Conservation (phyloP, 805 yeast genomes). For the Suhomyces canberraensis region DNA sequence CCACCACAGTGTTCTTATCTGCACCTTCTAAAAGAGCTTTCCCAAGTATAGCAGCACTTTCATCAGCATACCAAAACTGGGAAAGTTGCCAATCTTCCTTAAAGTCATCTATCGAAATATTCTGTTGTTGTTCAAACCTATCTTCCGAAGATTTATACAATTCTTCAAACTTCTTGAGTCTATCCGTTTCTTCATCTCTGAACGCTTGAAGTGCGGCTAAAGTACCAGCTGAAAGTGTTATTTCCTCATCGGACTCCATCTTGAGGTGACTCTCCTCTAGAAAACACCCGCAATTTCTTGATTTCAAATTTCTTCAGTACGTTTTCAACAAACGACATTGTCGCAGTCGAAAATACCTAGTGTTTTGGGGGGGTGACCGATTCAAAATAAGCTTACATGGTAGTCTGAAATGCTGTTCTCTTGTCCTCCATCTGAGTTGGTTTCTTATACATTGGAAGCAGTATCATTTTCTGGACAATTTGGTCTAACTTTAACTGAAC, state of each 20-base stretch:
- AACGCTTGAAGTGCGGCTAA: conserved; percentile 63
- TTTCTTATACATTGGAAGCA: conserved; percentile 20
- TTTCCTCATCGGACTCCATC: conserved; percentile 43
- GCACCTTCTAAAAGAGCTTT: conserved; percentile 76
- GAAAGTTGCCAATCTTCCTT: conserved; percentile 93
- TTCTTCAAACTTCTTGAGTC: conserved; percentile 53
- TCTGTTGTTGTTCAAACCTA: conserved; percentile 33
- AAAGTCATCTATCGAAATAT: conserved; percentile 64
- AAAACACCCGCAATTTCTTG: too few species aligned
- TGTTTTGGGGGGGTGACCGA: too few species aligned
- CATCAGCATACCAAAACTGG: conserved; percentile 84
- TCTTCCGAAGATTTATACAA: conserved; percentile 58
- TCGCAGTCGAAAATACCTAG: not conserved
- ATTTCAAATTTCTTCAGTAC: too few species aligned
- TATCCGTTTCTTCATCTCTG: conserved; percentile 56
- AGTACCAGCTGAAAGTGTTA: conserved; percentile 47
- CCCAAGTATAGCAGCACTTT: conserved; percentile 67
- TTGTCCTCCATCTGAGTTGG: conserved; percentile 19
- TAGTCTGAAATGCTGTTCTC: conserved; percentile 13
- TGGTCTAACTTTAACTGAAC: conserved; percentile 25
- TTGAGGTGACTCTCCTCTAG: too few species aligned
- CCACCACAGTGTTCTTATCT: conserved; percentile 64
- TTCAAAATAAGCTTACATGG: too few species aligned
- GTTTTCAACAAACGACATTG: not conserved
- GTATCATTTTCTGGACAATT: conserved; percentile 32